Conservation (phyloP, 139 green algal genomes). For the Haematococcus lacustris region DNA sequence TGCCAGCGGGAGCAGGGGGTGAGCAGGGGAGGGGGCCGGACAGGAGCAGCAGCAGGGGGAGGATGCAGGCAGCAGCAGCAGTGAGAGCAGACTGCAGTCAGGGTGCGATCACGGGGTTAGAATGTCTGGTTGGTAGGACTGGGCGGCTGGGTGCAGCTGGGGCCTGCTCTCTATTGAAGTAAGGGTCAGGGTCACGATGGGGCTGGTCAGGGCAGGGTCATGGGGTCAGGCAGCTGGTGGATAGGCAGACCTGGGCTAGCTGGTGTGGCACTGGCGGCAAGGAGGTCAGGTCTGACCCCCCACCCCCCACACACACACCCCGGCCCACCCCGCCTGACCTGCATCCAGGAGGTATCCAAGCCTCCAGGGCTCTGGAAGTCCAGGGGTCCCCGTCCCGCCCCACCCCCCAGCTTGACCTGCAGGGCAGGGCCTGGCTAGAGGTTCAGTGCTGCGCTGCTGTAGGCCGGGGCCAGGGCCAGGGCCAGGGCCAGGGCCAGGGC, state of each 20-base stretch:
- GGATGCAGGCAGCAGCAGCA: too few relatives aligned
- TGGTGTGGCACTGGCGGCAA: too few relatives aligned
- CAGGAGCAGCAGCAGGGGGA: not conserved
- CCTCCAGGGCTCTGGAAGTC: conserved; percentile 66
- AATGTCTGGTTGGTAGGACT: too few relatives aligned
- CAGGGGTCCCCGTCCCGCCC: conserved; percentile 28
- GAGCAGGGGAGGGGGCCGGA: too few relatives aligned
- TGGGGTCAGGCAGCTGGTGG: too few relatives aligned
- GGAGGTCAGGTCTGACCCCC: too few relatives aligned
- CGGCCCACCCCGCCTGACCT: conserved; percentile 20
- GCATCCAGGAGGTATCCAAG: conserved; percentile 63
- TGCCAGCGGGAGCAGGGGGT: not conserved
- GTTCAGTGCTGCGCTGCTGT: not conserved
- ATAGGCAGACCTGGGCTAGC: too few relatives aligned
- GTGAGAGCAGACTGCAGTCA: not conserved
- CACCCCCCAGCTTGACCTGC: conserved; percentile 41
- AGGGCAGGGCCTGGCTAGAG: not conserved
- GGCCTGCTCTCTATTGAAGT: too few relatives aligned
- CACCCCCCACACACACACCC: too few relatives aligned
- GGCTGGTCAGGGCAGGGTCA: too few relatives aligned
- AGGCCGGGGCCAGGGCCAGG: not conserved
- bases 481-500: not conserved
- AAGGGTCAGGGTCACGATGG: too few relatives aligned
- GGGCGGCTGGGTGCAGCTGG: too few relatives aligned
- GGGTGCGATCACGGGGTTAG: not conserved